Evolutionary conservation across 441 rosid genomes (phyloP).

Genomic region (Gossypium schwendimanii): DNA sequence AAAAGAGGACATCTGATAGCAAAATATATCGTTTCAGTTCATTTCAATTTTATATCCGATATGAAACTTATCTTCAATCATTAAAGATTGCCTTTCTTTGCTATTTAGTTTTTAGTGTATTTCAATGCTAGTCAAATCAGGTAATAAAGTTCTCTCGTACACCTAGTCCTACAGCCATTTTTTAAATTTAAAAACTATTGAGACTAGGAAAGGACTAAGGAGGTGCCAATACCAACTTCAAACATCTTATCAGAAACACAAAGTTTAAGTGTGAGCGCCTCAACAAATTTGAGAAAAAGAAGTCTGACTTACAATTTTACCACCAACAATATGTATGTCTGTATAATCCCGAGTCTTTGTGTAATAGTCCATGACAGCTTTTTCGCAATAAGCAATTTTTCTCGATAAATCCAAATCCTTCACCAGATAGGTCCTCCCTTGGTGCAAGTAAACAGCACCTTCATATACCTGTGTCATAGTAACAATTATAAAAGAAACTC

Average conservation of each 20-base stretch:
- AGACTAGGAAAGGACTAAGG: neutral
- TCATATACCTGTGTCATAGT: constrained; percentile 49
- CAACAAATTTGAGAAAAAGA: neutral
- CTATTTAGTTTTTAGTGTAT: neutral
- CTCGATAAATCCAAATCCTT: constrained; percentile 49
- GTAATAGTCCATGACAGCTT: constrained; percentile 62
- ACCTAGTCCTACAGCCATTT: neutral
- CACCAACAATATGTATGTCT: constrained; percentile 66
- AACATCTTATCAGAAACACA: neutral
- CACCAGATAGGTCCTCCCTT: constrained; percentile 81
- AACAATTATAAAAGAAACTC: constrained; percentile 4
- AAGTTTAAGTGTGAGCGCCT: neutral
- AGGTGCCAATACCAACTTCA: neutral
- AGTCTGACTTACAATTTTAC: constrained; percentile 51
- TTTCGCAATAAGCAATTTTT: constrained; percentile 66
- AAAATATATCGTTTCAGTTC: neutral
- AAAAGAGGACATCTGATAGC: constrained; percentile 7
- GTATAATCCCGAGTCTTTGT: constrained; percentile 81
- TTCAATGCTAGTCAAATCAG: neutral
- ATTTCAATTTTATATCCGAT: neutral
- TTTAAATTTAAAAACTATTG: neutral
- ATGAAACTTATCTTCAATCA: neutral
- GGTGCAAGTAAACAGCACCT: constrained; percentile 85
- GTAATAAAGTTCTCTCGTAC: neutral
- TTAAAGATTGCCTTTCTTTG: neutral